phyloP scores from a whole-genome alignment of 1,284 basidiomycete genomes.

The Stereum hirsutum region DNA sequence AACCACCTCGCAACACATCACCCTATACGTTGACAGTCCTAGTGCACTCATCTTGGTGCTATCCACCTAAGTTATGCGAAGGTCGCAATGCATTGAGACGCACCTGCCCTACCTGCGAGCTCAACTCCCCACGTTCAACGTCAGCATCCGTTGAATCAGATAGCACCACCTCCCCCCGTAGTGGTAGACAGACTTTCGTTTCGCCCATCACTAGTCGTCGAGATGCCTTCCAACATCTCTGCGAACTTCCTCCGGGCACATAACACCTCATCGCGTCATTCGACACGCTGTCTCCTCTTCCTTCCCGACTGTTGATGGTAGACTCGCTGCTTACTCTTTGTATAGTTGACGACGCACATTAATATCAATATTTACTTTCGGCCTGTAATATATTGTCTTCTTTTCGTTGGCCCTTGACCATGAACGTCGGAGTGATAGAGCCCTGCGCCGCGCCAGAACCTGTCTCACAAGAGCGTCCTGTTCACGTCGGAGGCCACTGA shows the following conservation, averaged over 20 bases:
- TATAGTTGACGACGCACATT: neutral
- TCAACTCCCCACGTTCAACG: no score
- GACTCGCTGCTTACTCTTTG: neutral
- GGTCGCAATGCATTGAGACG: no score
- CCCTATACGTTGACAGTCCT: no score
- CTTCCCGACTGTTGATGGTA: neutral
- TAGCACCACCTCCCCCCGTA: no score
- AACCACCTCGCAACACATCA: no score
- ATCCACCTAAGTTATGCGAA: no score
- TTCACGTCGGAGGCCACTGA: neutral
- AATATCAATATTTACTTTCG: neutral
- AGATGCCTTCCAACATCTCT: constrained; percentile 8
- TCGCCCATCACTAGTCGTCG: constrained; percentile 14
- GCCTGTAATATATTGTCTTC: neutral
- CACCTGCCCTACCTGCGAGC: no score
- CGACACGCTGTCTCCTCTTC: neutral
- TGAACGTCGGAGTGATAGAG: neutral
- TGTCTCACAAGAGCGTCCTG: neutral
- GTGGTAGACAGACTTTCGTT: no score
- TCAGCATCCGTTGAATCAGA: no score
- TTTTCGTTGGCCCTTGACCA: no score
- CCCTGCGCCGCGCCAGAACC: neutral
- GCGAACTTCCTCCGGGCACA: constrained; percentile 15
- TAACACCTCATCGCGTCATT: neutral
- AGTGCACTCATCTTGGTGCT: no score